phyloP scores from a whole-genome alignment of 2,329 filamentous ascomycete genomes.

The Xylariaceae sp. region DNA sequence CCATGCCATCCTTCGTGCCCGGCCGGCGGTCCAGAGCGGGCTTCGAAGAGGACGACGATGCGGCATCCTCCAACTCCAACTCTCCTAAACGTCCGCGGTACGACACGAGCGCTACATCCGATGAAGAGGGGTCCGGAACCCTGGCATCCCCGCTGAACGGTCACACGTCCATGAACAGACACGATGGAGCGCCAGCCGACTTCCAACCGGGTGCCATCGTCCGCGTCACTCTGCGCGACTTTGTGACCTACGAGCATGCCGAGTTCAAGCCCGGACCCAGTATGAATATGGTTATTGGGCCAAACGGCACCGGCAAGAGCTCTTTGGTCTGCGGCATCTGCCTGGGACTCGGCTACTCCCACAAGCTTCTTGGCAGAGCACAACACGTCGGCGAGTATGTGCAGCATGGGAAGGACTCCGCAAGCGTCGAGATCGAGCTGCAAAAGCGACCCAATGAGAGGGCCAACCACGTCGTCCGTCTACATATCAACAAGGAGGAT shows the following conservation, averaged over 20 bases:
- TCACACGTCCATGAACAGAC: slow-evolving; percentile 6
- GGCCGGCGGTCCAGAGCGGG: slow-evolving; percentile 38
- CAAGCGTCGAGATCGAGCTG: slow-evolving; percentile 85
- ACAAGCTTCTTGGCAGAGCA: slow-evolving; percentile 76
- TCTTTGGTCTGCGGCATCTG: slow-evolving; percentile 96
- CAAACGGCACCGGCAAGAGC: slow-evolving; percentile 98
- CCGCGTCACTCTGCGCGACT: slow-evolving; percentile 76
- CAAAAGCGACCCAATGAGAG: slow-evolving; percentile 52
- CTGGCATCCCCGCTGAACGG: slow-evolving; percentile 6
- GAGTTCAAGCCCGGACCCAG: slow-evolving; percentile 89
- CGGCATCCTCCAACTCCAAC: slow-evolving; percentile 19
- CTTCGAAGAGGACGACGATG: slow-evolving; percentile 29
- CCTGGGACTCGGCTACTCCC: slow-evolving; percentile 77
- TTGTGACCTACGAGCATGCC: slow-evolving; percentile 89
- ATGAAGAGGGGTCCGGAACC: no score
- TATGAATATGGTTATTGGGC: slow-evolving; percentile 96
- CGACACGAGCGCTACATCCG: slow-evolving; percentile 2
- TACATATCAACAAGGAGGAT: slow-evolving; percentile 73
- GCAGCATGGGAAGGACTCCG: slow-evolving; percentile 74
- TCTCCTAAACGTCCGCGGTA: slow-evolving; percentile 18
- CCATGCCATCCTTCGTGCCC: slow-evolving; percentile 21
- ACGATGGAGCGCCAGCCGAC: slow-evolving; percentile 10
- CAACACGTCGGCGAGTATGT: slow-evolving; percentile 84
- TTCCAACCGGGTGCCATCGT: slow-evolving; percentile 79
- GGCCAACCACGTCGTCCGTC: slow-evolving; percentile 64